A percentile compares a stretch with the other conserved stretches of the same genome.
These are phyloP conservation scores for Lachnellula occidentalis DNA, from an alignment of 2,329 filamentous ascomycete genomes.

Conservation along the genomic window DNA sequence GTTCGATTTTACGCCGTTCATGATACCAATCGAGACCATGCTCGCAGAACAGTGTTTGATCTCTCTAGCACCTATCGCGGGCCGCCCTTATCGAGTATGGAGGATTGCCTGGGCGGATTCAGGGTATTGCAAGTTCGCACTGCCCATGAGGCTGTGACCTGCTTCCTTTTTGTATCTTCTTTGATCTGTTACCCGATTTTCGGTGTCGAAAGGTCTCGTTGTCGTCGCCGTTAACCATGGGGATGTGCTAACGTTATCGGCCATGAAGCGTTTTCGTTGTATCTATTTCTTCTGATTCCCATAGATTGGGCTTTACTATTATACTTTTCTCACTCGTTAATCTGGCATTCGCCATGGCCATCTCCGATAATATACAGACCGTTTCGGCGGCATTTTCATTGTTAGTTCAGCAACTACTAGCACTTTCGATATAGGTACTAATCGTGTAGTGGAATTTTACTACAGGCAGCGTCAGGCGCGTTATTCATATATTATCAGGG, in stretches of 20 bases:
- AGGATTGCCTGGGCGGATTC: neutral
- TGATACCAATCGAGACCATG: conserved; percentile 10
- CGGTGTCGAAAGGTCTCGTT: conserved; percentile 18
- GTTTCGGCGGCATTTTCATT: conserved; percentile 32
- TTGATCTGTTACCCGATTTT: conserved; percentile 11
- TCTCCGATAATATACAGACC: conserved; percentile 28
- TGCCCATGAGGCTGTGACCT: conserved; percentile 2
- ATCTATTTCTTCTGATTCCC: conserved; percentile 25
- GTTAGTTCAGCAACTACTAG: conserved; percentile 18
- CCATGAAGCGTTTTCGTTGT: conserved; percentile 22
- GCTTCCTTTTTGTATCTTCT: conserved; percentile 4
- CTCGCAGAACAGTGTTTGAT: conserved; percentile 6
- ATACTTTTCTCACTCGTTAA: conserved; percentile 22
- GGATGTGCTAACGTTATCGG: conserved; percentile 16
- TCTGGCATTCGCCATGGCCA: conserved; percentile 23
- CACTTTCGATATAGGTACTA: conserved; percentile 11
- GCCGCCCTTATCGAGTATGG: neutral
- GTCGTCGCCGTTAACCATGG: conserved; percentile 20
- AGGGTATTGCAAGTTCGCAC: neutral
- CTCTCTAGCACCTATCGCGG: neutral
- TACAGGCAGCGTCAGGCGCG: conserved; percentile 28
- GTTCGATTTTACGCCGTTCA: neutral
- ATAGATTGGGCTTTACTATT: conserved; percentile 29
- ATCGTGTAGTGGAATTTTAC: conserved; percentile 29
- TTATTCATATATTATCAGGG: conserved; percentile 27